phyloP scores from a whole-genome alignment of 208 protist species.

The Willaertia magna region DNA sequence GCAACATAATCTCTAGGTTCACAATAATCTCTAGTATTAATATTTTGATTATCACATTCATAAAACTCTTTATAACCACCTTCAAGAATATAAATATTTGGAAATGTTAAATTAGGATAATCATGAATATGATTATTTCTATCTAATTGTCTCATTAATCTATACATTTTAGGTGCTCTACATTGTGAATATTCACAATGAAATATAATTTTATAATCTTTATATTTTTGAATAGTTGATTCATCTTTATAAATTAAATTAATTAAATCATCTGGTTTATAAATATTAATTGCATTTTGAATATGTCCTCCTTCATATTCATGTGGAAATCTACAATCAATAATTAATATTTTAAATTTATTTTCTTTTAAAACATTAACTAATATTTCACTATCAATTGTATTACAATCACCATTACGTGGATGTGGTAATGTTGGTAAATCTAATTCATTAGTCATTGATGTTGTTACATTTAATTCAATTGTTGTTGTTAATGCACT shows the following conservation, averaged over 20 bases:
- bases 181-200: constrained; percentile 40
- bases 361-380: background rate
- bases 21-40: background rate
- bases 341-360: background rate
- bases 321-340: constrained; percentile 40
- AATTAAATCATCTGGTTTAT: background rate
- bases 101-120: constrained; percentile 30
- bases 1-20: background rate
- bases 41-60: background rate
- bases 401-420: background rate
- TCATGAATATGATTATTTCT: background rate
- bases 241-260: background rate
- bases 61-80: constrained; percentile 40
- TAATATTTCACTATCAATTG: background rate
- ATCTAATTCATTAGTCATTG: background rate
- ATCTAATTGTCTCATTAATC: constrained; percentile 9
- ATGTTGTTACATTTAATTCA: no score
- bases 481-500: no score
- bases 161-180: constrained; percentile 28
- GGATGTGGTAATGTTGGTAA: background rate
- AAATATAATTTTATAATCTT: constrained; percentile 25
- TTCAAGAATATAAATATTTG: constrained; percentile 30
- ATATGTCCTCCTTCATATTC: constrained; percentile 44
- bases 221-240: background rate
- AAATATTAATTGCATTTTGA: constrained; percentile 31